Base-by-base conservation (phyloP, 2,329 filamentous ascomycete species). In the Monosporascus sp. region DNA sequence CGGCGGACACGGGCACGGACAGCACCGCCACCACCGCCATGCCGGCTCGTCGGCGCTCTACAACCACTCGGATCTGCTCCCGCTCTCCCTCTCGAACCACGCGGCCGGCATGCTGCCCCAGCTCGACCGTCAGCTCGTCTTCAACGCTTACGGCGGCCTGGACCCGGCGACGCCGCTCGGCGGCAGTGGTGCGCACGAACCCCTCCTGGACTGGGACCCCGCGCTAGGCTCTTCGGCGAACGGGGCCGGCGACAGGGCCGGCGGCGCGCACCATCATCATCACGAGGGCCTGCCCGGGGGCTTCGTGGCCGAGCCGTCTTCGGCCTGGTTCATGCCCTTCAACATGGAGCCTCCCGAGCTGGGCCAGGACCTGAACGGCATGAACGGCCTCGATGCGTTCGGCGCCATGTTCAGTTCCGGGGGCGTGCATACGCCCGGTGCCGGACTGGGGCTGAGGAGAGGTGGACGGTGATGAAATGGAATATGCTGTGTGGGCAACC, bases 281-380 rank as follows among this genome's bases (percentile, higher is more conserved):
- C 60, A 65, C 46, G 60, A 66, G 17, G 41, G 60, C 56, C 35
- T 66, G 54, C 52, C 62, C 38, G 52, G 51, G 11, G 60, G 61
- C 37, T 67, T 65, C 48, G 61, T 63, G 20, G 39, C 61, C 35
- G 80, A 83, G 55, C 72, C 78, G 2, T 79, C 75, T 49, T 87
- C 85, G 50, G 89, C 88, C 5, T 97, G 92, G 89, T 96, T 95
- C 69, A 85, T 96, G 75, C 90, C 92, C 1, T 96, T 96, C 71
- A 95, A 96, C 66, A 84, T 96, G 71, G 89, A 94, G 54, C 89
- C 90, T 20, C 84, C 88, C 0, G 81, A 84, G 53, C 70, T 82
- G 43, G 72, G 73, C 6, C 78, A 79, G 51, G 79, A 81, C 38
- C 58, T 76, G 50, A 63, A 74, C 27, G 70, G 68, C 7, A 63